Conservation (phyloP, 2,329 filamentous ascomycete genomes). For the Didymella keratinophila region DNA sequence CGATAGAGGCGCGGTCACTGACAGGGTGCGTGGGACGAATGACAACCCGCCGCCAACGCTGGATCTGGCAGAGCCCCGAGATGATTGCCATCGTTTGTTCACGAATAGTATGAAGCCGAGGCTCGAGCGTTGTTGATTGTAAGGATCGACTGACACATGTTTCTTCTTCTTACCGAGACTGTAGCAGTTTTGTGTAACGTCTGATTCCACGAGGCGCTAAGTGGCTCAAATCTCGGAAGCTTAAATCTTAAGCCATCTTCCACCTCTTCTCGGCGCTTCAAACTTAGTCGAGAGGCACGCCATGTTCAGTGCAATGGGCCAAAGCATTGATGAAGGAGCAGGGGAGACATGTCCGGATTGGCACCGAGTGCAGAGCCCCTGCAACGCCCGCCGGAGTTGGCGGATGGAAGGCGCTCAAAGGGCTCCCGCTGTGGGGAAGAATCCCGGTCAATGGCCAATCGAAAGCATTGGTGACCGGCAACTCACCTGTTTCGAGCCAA, state of each 20-base stretch:
- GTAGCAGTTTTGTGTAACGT: slow-evolving; percentile 14
- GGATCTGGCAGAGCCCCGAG: slow-evolving; percentile 41
- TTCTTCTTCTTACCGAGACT: slow-evolving; percentile 14
- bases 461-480: slow-evolving; percentile 22
- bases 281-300: slow-evolving; percentile 16
- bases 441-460: slow-evolving; percentile 28
- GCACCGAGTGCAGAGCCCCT: slow-evolving; percentile 13
- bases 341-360: slow-evolving; percentile 15
- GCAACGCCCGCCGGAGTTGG: slow-evolving; percentile 16
- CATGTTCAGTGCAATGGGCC: slow-evolving; percentile 18
- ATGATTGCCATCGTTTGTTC: slow-evolving; percentile 38
- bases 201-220: slow-evolving; percentile 21
- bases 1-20: slow-evolving; percentile 38
- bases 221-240: slow-evolving; percentile 22
- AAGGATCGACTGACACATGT: slow-evolving; percentile 32
- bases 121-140: slow-evolving; percentile 21
- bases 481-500: slow-evolving; percentile 24
- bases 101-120: slow-evolving; percentile 29
- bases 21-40: slow-evolving; percentile 33
- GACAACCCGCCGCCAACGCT: slow-evolving; percentile 29
- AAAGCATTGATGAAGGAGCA: slow-evolving; percentile 18
- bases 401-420: slow-evolving; percentile 13
- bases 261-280: slow-evolving; percentile 19
- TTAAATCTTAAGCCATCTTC: slow-evolving; percentile 14
- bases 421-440: slow-evolving; percentile 19